These are phyloP conservation scores for Ceratobasidium sp. DNA, from an alignment of 1,284 basidiomycete species.

Conservation along the genomic window DNA sequence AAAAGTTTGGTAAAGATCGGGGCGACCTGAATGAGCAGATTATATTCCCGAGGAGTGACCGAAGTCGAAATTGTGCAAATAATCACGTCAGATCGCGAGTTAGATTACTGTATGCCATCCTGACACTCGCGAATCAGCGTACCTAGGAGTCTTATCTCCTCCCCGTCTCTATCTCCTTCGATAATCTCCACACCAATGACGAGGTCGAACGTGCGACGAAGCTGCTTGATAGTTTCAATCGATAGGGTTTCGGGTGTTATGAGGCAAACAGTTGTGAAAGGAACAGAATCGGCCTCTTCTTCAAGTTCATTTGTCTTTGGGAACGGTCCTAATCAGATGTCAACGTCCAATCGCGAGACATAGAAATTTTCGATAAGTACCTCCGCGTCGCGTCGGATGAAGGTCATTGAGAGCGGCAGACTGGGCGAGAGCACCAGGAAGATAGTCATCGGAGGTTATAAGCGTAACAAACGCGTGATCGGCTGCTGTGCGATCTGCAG, in stretches of 20 bases:
- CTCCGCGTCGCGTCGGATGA: slow-evolving; percentile 67
- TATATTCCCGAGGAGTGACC: slow-evolving; percentile 8
- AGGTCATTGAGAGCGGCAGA: slow-evolving; percentile 86
- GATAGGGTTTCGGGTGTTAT: slow-evolving; percentile 94
- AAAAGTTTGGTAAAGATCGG: slow-evolving; percentile 90
- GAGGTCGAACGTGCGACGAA: slow-evolving; percentile 84
- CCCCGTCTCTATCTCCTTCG: slow-evolving; percentile 69
- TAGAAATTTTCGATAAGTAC: neutral
- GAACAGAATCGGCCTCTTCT: slow-evolving; percentile 59
- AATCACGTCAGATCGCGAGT: neutral
- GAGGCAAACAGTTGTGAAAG: slow-evolving; percentile 89
- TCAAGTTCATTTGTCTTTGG: slow-evolving; percentile 22
- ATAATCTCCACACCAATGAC: slow-evolving; percentile 94
- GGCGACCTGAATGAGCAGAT: slow-evolving; percentile 74
- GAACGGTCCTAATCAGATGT: slow-evolving; percentile 21
- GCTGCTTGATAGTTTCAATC: slow-evolving; percentile 83
- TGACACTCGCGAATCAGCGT: slow-evolving; percentile 56
- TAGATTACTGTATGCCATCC: neutral
- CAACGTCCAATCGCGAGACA: neutral
- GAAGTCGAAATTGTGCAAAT: slow-evolving; percentile 2
- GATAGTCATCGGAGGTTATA: slow-evolving; percentile 89
- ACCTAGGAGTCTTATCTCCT: slow-evolving; percentile 86
- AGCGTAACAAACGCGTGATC: slow-evolving; percentile 84
- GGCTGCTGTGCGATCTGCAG: slow-evolving; percentile 25
- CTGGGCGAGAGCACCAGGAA: slow-evolving; percentile 90